Evolutionary conservation across 768 basidiomycete genomes (phyloP).

Genomic region (Collybiopsis luxurians): DNA sequence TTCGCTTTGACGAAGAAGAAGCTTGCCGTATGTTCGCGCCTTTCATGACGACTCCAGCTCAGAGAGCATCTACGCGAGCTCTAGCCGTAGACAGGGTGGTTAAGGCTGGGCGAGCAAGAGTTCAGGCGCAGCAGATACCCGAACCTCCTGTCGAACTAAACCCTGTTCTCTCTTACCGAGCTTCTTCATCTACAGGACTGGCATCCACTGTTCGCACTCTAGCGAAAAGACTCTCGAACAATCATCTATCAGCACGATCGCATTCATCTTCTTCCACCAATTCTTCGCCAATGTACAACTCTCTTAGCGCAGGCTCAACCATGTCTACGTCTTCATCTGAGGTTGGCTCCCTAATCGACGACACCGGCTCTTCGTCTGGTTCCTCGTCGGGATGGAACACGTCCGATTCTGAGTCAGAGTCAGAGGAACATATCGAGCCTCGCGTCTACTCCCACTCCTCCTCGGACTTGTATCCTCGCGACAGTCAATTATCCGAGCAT

Average conservation of each 20-base stretch:
- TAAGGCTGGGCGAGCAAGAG: slow-evolving; percentile 52
- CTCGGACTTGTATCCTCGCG: neutral
- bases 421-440: slow-evolving; percentile 33
- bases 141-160: slow-evolving; percentile 37
- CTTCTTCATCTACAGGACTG: slow-evolving; percentile 30
- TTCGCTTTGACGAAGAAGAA: slow-evolving; percentile 85
- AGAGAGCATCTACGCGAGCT: slow-evolving; percentile 41
- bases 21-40: slow-evolving; percentile 69
- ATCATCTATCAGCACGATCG: slow-evolving; percentile 31
- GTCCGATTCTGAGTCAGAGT: slow-evolving; percentile 52
- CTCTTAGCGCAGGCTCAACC: slow-evolving; percentile 37
- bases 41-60: slow-evolving; percentile 47
- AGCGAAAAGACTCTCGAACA: slow-evolving; percentile 53
- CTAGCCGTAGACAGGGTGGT: slow-evolving; percentile 54
- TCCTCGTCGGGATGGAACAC: slow-evolving; percentile 53
- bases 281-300: slow-evolving; percentile 39
- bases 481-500: neutral
- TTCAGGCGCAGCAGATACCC: slow-evolving; percentile 42
- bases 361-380: slow-evolving; percentile 54
- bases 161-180: slow-evolving; percentile 27
- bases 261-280: slow-evolving; percentile 17
- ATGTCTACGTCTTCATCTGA: slow-evolving; percentile 50
- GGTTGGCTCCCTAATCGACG: slow-evolving; percentile 61
- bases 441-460: slow-evolving; percentile 27
- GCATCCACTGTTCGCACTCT: slow-evolving; percentile 58